Percentiles rank a stretch among this genome's conserved stretches.
phyloP scores from a whole-genome alignment of 177 flowering plant genomes.

The Vitis hybrid region DNA sequence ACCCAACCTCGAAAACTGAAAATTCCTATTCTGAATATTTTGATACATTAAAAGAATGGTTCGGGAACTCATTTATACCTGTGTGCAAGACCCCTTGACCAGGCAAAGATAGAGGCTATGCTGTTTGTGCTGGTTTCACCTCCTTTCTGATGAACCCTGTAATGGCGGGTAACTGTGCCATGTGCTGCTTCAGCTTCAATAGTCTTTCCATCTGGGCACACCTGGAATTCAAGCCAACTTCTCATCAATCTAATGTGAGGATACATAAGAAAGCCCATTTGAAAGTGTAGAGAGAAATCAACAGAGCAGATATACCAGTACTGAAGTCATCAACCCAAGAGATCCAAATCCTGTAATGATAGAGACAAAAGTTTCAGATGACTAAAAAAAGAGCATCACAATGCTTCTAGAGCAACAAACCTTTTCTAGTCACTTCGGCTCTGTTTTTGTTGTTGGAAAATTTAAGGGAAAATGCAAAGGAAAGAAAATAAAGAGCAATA shows the following conservation, averaged over 20 bases:
- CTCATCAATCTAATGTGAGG: too few relatives aligned
- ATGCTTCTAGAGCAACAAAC: too few relatives aligned
- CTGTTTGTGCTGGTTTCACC: slow-evolving; percentile 99
- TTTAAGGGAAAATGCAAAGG: too few relatives aligned
- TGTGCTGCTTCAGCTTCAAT: slow-evolving; percentile 99
- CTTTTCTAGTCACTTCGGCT: too few relatives aligned
- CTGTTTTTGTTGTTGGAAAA: too few relatives aligned
- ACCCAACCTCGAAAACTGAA: too few relatives aligned
- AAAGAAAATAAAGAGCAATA: too few relatives aligned
- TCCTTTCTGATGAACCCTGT: slow-evolving; percentile 93
- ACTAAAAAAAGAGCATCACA: background rate
- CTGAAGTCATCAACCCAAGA: slow-evolving; percentile 90
- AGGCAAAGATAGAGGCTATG: slow-evolving; percentile 99
- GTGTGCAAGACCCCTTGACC: slow-evolving; percentile 98
- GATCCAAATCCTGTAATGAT: slow-evolving; percentile 71
- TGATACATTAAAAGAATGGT: too few relatives aligned
- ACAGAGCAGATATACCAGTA: slow-evolving; percentile 45
- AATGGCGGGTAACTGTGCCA: slow-evolving; percentile 98
- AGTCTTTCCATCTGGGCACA: slow-evolving; percentile 98
- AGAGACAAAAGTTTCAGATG: background rate
- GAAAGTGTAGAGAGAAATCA: too few relatives aligned
- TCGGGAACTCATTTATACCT: slow-evolving; percentile 39
- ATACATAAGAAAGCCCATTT: too few relatives aligned
- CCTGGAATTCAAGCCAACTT: slow-evolving; percentile 37
- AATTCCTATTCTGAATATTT: too few relatives aligned